Evolutionary conservation across 257 asterid genomes (phyloP).

Genomic region (Solanum dulcamara): DNA sequence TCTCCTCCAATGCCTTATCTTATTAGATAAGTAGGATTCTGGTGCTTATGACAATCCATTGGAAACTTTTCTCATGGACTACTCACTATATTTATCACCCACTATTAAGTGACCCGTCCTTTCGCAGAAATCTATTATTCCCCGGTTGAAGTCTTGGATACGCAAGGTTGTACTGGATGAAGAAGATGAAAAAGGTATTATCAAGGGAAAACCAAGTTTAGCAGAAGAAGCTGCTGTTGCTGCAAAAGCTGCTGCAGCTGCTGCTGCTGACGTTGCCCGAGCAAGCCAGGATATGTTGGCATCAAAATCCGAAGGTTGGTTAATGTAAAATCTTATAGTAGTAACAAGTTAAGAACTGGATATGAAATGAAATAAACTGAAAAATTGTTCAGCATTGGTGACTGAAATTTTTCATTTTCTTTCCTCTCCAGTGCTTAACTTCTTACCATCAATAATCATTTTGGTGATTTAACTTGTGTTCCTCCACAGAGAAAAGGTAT

Average conservation of each 20-base stretch:
- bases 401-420: background rate
- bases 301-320: constrained; percentile 65
- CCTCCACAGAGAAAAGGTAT: constrained; percentile 67
- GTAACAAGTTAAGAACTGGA: background rate
- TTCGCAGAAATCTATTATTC: constrained; percentile 63
- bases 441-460: background rate
- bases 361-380: background rate
- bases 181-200: constrained; percentile 34
- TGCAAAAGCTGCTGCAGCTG: constrained; percentile 89
- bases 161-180: constrained; percentile 70
- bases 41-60: background rate
- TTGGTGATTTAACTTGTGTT: constrained; percentile 1
- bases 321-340: background rate
- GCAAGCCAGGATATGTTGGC: constrained; percentile 80
- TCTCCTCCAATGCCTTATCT: background rate
- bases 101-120: constrained; percentile 5
- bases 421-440: background rate
- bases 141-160: constrained; percentile 87
- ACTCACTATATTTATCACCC: background rate
- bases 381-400: background rate
- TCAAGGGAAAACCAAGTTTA: constrained; percentile 43
- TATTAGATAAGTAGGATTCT: background rate
- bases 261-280: constrained; percentile 92
- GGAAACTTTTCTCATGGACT: background rate
- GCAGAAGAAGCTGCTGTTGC: constrained; percentile 87